Base-by-base conservation (phyloP, 805 yeast species). In the Candida awuae region DNA sequence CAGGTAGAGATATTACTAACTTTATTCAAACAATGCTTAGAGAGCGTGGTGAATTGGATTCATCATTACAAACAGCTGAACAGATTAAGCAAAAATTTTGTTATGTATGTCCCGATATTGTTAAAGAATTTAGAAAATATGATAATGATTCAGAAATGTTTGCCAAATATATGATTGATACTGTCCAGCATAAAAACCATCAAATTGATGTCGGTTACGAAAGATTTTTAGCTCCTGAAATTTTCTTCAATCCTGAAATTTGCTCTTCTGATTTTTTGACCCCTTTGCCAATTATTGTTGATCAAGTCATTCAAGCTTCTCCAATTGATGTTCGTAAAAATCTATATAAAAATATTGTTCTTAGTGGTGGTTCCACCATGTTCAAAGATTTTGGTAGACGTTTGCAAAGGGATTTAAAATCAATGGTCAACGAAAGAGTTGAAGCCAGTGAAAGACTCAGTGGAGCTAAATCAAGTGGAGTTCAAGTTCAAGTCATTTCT, bases 271-370 rank as follows among this genome's bases (percentile, higher is more conserved):
- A 92, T 62, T 92, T 83, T 69, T 67, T 92, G 53, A 92, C 96
- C 3, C 99, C 99, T 22, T 73, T 92, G 46, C 98, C 99, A 30
- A 79, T 75, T n/a, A 92, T 85, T 15, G 97, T 92, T 38, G 99
- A 92, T 63, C 84, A 77, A 51, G 97, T 90, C 13, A 88, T 92
- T 50, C 97, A 90, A 66, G 72, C 90, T 10, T 79, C 95, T 35
- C 99, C 99, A 41, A 88, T 92, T 49, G 99, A 92, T 68, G 98
- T 92, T 29, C 84, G 99, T 65, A 90, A 92, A 65, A 95, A 94
- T 43, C 73, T 92, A 43, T 92, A 92, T 68, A 85, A 81, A 63
- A 92, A 92, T 64, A 92, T 92, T 56, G 99, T 92, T 15, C 71
- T 92, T 41, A 82, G 94, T 39, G 98, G 98, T 54, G 99, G 98